Base-by-base conservation (phyloP, 2,329 filamentous ascomycete genomes). In the Fusarium ambrosium region DNA sequence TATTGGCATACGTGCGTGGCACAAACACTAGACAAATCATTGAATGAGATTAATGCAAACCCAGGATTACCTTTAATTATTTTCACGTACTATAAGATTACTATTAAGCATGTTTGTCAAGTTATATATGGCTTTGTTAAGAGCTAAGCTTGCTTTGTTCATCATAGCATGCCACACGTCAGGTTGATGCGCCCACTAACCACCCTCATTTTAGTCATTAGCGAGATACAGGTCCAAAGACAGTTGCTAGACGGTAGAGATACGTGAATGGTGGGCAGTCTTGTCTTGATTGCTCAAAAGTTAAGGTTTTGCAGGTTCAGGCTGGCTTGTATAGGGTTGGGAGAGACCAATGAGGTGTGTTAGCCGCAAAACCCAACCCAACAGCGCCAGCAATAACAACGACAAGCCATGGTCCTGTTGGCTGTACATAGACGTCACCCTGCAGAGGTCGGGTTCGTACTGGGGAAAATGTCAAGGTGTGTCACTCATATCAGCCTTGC, bases 331-430 rank as follows among this genome's bases (percentile, higher is more conserved):
- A 79, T 72, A 3, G 79, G 78, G 9, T 69, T 73, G 2, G 79
- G 79, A 27, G n/a, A 78, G 72, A 10, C 72, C 67, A 37, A 73
- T 73, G 11, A 39, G 41, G 20, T 75, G 72, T 1, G 75, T 24
- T 1, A 68, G 70, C 70, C 74, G 91, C 59, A 91, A 82, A 66
- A 91, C 87, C 66, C 88, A 91, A 59, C 91, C 89, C 3, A 81
- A 82, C 8, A 90, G 77, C 5, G 86, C 84, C 18, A 86, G 77
- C 84, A 86, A 88, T 1, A 90, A 83, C 4, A 85, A 81, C 10
- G 80, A 82, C 3, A 83, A 81, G 1, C 86, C 87, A n/a, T 91
- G 82, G 1, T 86, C 86, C 77, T 90, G 84, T 7, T 89, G 86
- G 67, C 90, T 91, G 76, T 90, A 87, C 87, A 91, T 90, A 14